These are phyloP conservation scores for Ichthyophthirius multifiliis DNA, from an alignment of 169 alveolate species.

Conservation along the genomic window DNA sequence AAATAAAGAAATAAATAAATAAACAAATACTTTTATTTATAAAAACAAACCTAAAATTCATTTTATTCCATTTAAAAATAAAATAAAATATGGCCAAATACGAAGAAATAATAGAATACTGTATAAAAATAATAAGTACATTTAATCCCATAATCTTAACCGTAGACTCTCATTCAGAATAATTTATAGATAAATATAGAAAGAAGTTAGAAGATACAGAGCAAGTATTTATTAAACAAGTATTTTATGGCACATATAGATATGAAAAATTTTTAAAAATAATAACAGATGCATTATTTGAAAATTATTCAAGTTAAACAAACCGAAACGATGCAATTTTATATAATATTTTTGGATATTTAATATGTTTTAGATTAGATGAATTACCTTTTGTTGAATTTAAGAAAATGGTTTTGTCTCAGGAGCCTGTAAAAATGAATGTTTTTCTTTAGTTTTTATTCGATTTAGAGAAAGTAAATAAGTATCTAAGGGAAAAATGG, in stretches of 20 bases:
- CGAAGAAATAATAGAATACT: conserved; percentile 66
- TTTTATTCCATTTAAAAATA: not conserved
- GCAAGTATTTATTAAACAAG: conserved; percentile 75
- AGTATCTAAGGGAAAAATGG: conserved; percentile 74
- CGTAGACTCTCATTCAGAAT: conserved; percentile 71
- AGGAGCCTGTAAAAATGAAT: conserved; percentile 83
- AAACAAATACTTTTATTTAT: no score
- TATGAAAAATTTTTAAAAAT: conserved; percentile 77
- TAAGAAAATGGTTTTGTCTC: conserved; percentile 53
- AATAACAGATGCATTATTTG: conserved; percentile 61
- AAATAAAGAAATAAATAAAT: no score
- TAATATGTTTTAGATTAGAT: conserved; percentile 73
- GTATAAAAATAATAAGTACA: conserved; percentile 58
- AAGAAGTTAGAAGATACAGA: conserved; percentile 41
- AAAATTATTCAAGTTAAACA: conserved; percentile 47
- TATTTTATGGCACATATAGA: conserved; percentile 76
- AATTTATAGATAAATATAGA: conserved; percentile 48
- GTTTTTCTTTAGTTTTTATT: conserved; percentile 71
- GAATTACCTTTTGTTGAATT: conserved; percentile 77
- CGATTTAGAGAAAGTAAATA: conserved; percentile 56
- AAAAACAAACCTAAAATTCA: no score
- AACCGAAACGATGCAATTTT: conserved; percentile 79
- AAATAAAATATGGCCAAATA: conserved; percentile 57
- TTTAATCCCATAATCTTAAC: conserved; percentile 70
- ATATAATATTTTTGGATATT: conserved; percentile 70